Base-by-base conservation (phyloP, 441 rosid genomes). In the Pelargonium australe region DNA sequence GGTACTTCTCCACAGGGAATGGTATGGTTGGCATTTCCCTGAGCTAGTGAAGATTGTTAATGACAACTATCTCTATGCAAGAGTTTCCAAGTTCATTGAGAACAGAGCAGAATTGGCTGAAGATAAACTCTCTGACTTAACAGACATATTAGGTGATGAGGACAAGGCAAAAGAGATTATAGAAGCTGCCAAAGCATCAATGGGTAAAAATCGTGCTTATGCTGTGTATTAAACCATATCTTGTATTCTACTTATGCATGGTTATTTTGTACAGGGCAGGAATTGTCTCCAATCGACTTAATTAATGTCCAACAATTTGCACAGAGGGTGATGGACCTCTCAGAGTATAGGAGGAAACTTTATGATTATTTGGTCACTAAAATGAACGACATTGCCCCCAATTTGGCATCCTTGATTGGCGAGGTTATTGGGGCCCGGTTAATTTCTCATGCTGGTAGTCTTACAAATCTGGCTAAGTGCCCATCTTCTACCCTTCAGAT, bases 11-110 rank as follows among this genome's bases (percentile, higher is more conserved):
- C 77, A 70, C 83, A 95, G 99, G 75, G 98, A 95, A 80, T 95
- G 99, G 98, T 95, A 95, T 68, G 90, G 97, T 2, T 90, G 96
- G 98, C 99, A 95, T 77, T 95, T 95, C 77, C 99, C 98, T 19
- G 97, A 95, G 65, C 75, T 95, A 64, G 96, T 79, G 73, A 95
- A 92, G 84, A 92, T 95, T 17, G 95, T 95, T 63, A 89, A 85
- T 69, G 99, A 95, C 82, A 95, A 95, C 80, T 90, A 89, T 78
- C 88, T 95, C 7, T 95, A 90, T 73, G 94, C 97, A 70, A 86
- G 84, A 40, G 89, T 92, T 70, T 86, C 95, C 6, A 95, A 86
- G 81, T 80, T 82, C 69, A 90, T 92, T 40, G 96, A 88, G 61
- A 97, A 92, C 83, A 92, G 94, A 84, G 80, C 98, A 44, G 85